Percentiles rank a stretch among this genome's conserved stretches.
Conservation (phyloP, 805 yeast species). For the Starmerella vaccinii region DNA sequence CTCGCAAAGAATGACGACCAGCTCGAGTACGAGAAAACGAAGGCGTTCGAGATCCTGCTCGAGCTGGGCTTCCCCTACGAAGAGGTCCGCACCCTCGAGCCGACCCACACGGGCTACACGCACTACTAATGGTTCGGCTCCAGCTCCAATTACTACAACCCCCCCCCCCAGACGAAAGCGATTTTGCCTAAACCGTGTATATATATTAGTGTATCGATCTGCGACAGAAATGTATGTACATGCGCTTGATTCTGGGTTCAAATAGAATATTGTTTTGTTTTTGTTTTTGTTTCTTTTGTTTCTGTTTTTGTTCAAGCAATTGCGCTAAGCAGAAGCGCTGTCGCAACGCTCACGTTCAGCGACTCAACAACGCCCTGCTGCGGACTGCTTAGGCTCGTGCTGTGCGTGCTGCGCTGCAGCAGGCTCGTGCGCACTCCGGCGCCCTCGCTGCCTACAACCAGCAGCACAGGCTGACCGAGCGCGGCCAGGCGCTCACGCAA, state of each 20-base stretch:
- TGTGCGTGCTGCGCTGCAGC: conserved; percentile 33
- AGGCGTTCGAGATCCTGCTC: conserved; percentile 16
- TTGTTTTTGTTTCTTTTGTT: no score
- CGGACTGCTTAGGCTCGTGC: conserved; percentile 20
- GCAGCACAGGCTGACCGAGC: conserved; percentile 48
- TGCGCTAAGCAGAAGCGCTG: conserved; percentile 48
- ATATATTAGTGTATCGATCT: no score
- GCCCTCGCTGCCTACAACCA: conserved; percentile 81
- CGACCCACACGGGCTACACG: conserved; percentile 22
- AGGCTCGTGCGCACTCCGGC: conserved; percentile 64
- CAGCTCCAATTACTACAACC: neutral
- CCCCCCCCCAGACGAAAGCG: no score
- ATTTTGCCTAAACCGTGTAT: no score
- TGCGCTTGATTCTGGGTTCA: neutral
- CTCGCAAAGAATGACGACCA: conserved; percentile 58
- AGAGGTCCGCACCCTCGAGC: conserved; percentile 18
- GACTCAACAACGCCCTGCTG: conserved; percentile 59
- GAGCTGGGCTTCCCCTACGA: conserved; percentile 24
- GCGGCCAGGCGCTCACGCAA: conserved; percentile 34
- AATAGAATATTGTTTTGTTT: no score
- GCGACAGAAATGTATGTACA: neutral
- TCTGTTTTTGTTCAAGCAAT: neutral
- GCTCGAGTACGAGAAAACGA: conserved; percentile 16
- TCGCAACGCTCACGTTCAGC: conserved; percentile 81
- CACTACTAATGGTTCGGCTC: conserved; percentile 13